A percentile compares a stretch with the other conserved stretches of the same genome.
phyloP scores from a whole-genome alignment of 148 eudicot species.

The Rheum nobile region DNA sequence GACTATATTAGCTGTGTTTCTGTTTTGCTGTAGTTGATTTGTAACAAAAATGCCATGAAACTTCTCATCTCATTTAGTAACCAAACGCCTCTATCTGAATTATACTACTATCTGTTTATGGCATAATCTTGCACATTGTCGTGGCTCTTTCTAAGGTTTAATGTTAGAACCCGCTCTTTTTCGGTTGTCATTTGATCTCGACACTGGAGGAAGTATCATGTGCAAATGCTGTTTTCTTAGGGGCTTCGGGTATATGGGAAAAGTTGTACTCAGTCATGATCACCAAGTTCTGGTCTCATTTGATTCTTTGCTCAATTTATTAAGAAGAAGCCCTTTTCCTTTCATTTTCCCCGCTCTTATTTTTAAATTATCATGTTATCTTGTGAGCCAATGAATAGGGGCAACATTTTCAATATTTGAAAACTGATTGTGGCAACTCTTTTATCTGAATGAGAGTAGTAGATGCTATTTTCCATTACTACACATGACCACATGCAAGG shows the following conservation, averaged over 20 bases:
- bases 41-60: too few species aligned
- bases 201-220: background rate
- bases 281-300: background rate
- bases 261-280: background rate
- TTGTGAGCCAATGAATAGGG: background rate
- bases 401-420: background rate
- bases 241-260: background rate
- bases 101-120: background rate
- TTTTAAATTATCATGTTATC: background rate
- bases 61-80: background rate
- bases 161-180: too few species aligned
- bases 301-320: background rate
- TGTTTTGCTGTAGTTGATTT: too few species aligned
- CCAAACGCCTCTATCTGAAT: background rate
- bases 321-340: background rate
- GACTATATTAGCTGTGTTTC: background rate
- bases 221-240: background rate
- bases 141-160: background rate
- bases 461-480: background rate
- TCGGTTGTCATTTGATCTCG: background rate
- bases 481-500: background rate
- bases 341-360: too few species aligned
- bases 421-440: background rate
- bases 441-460: background rate
- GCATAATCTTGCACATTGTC: background rate